phyloP scores from a whole-genome alignment of 2,329 filamentous ascomycete genomes.

The Colletotrichum sp. region DNA sequence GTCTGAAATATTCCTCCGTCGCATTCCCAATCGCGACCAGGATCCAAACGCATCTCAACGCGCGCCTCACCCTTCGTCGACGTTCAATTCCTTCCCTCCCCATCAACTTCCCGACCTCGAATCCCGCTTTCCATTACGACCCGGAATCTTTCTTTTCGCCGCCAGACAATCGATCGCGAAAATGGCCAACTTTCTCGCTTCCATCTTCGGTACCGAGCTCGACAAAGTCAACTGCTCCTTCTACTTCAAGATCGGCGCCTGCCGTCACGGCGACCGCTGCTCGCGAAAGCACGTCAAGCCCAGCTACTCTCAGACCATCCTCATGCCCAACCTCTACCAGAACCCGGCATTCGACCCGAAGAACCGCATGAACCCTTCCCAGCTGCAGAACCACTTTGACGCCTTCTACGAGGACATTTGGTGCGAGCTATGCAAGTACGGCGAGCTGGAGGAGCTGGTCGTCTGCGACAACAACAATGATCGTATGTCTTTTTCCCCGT shows the following conservation, averaged over 20 bases:
- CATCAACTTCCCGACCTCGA: neutral
- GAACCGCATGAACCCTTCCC: slow-evolving; percentile 93
- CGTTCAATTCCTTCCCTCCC: neutral
- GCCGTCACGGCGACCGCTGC: slow-evolving; percentile 97
- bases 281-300: slow-evolving; percentile 99
- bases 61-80: neutral
- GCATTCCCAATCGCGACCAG: slow-evolving; percentile 5
- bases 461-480: slow-evolving; percentile 99
- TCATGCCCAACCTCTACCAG: slow-evolving; percentile 98
- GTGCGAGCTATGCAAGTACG: slow-evolving; percentile 99
- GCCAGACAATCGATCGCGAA: slow-evolving; percentile 23
- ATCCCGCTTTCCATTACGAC: neutral
- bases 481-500: slow-evolving; percentile 57
- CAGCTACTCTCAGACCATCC: slow-evolving; percentile 95
- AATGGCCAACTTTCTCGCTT: slow-evolving; percentile 98
- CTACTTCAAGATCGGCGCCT: slow-evolving; percentile 97
- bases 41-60: neutral
- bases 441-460: slow-evolving; percentile 95
- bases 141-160: neutral
- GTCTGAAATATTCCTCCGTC: slow-evolving; percentile 13
- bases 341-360: slow-evolving; percentile 97
- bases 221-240: slow-evolving; percentile 99
- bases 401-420: slow-evolving; percentile 99
- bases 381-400: slow-evolving; percentile 99
- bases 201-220: slow-evolving; percentile 99